These are phyloP conservation scores for Hymenoscyphus repandus DNA, from an alignment of 2,329 filamentous ascomycete species.

Conservation along the genomic window DNA sequence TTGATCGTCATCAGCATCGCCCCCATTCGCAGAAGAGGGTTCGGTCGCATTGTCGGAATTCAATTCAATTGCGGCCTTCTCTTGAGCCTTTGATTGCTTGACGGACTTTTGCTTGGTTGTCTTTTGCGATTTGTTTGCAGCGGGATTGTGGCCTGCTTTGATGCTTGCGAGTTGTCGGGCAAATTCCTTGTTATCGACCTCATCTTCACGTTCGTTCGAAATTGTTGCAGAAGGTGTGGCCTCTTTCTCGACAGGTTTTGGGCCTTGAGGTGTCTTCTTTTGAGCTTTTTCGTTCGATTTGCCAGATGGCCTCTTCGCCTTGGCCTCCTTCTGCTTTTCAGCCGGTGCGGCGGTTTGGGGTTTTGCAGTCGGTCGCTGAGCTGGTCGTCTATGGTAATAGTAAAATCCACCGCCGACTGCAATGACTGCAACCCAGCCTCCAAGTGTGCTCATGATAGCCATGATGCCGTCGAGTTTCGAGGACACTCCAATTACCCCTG, in stretches of 20 bases:
- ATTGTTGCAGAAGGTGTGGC: conserved; percentile 4
- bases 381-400: conserved; percentile 15
- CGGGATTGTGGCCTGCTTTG: conserved; percentile 58
- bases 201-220: conserved; percentile 35
- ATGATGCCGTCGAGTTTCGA: conserved; percentile 9
- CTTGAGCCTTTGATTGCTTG: conserved; percentile 61
- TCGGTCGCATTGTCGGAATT: conserved; percentile 45
- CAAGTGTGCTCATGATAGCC: conserved; percentile 30
- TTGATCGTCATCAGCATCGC: conserved; percentile 75
- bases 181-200: conserved; percentile 69
- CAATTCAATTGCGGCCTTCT: conserved; percentile 40
- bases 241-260: conserved; percentile 5
- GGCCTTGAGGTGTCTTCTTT: conserved; percentile 21
- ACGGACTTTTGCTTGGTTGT: conserved; percentile 48
- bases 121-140: conserved; percentile 47
- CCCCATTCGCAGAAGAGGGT: conserved; percentile 65
- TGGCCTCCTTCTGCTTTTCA: conserved; percentile 24
- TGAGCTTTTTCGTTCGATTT: conserved; percentile 16
- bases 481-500: no score
- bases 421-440: conserved; percentile 34
- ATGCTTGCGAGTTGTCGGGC: conserved; percentile 66
- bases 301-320: conserved; percentile 20
- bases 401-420: conserved; percentile 28
- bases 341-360: conserved; percentile 21
- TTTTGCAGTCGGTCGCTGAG: conserved; percentile 10